Evolutionary conservation across 441 rosid species (phyloP), one percentile per base, ranked within the genome.

Genomic region (Populus tomentosa): DNA sequence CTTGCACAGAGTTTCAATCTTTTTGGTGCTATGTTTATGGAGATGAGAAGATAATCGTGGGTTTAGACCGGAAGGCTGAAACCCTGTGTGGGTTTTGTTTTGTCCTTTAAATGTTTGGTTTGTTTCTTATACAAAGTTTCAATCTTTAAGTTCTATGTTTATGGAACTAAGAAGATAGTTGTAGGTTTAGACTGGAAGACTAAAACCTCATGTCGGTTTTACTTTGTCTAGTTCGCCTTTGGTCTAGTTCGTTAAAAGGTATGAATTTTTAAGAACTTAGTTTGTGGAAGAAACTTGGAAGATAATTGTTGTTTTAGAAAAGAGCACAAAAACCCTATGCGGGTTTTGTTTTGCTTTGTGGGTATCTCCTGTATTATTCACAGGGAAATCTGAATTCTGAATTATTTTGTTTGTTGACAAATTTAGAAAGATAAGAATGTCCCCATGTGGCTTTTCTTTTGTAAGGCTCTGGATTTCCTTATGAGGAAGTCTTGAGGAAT

Each of bases 71-170:
- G 91, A 94, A 94, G 83, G 74, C 88, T 5, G 93, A 95, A 80
- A 96, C 97, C 3, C 99, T 97, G 10, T 96, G 98, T 81, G 98
- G 99, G 72, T 96, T 96, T 79, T 96, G 97, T 79, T 96, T 94
- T 80, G 94, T 91, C 81, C 67, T 85, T 98, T 95, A 85, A 65
- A 91, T 83, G 70, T 73, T 68, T 21, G 42, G 36, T 32, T 20
- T 59, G 28, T 42, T 74, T 11, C 59, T 50, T 50, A 20, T 16
- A 50, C n/a, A 13, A 18, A 50, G 59, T 50, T 50, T 16, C 59
- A 16, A 16, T 50, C 7, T 16, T 50, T 50, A 5, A 14, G 59
- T 50, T 30, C 32, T 30, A 30, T 30, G 32, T 6, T 1, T 14
- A 16, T 50, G 59, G n/a, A 50, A 0, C 7, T 50, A 7, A 50